Evolutionary conservation across 148 eudicot species (phyloP).

Genomic region (Cornus controversa): DNA sequence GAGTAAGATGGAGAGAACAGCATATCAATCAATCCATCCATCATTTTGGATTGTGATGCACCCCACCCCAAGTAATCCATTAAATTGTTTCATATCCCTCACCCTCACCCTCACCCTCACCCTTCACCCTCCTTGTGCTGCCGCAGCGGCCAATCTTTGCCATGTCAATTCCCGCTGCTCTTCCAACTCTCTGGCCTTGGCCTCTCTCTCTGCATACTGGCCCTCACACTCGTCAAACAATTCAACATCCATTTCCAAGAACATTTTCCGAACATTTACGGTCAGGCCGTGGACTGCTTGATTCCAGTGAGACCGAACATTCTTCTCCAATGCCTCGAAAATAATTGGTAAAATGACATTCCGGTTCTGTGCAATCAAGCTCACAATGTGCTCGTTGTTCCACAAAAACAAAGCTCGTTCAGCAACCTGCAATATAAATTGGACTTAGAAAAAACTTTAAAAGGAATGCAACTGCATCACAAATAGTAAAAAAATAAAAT

Average conservation of each 20-base stretch:
- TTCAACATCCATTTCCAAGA: conserved; percentile 64
- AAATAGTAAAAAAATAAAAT: background rate
- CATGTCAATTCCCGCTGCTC: conserved; percentile 52
- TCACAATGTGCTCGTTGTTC: conserved; percentile 77
- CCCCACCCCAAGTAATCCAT: background rate
- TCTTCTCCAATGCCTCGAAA: conserved; percentile 73
- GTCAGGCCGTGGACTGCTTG: conserved; percentile 72
- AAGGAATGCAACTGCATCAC: background rate
- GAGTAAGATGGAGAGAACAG: background rate
- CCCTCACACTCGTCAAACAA: conserved; percentile 62
- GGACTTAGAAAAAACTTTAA: background rate
- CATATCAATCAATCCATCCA: background rate
- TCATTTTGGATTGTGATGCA: background rate
- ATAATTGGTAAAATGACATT: conserved; percentile 58
- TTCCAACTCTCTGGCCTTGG: conserved; percentile 44
- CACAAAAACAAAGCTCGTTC: conserved; percentile 73
- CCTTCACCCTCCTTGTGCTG: conserved; percentile 30
- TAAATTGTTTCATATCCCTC: conserved; percentile 2
- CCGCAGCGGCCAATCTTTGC: conserved; percentile 58
- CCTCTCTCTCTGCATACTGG: conserved; percentile 49
- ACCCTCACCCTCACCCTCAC: conserved; percentile 32
- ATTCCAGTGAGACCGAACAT: conserved; percentile 72
- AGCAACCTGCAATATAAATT: conserved; percentile 53
- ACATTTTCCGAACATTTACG: conserved; percentile 68
- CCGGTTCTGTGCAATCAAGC: conserved; percentile 67